Evolutionary conservation across 1,284 basidiomycete species (phyloP), one percentile per base, ranked within the genome.

Genomic region (Puccinia polysora): DNA sequence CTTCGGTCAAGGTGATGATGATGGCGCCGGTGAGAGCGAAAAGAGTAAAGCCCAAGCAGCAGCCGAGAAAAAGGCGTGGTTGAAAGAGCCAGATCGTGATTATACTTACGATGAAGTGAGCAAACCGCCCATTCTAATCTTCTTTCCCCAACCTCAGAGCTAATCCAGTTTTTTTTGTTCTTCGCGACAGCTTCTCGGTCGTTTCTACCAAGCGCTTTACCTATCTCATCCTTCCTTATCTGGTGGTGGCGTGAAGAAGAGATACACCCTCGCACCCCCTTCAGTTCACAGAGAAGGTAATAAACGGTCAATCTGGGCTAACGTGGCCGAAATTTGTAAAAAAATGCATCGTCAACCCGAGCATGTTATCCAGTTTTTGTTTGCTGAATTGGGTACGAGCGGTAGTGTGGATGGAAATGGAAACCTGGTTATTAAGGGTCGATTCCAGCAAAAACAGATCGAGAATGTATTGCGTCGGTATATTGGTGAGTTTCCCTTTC

Each of bases 271-370:
- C 77, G 91, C 93, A 0, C 96, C 95, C n/a, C 95, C 95, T 20
- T 89, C 89, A 74, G 89, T 98, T 65, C 87, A 90, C 78, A 86
- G 92, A 78, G 95, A 99, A 84, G 85, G 85, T 28, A 95, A 94
- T 82, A 97, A 98, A 82, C 95, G 95, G 83, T 89, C 92, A 52
- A 89, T 96, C 75, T 99, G 98, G 77, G 89, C 92, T 76, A 99
- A 99, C 81, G 86, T 98, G 74, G 87, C 88, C 76, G 95, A 99
- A 80, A 98, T 99, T 77, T 97, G 95, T 86, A 94, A 90, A 82
- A 87, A 91, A 67, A 97, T 99, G 93, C 95, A 97, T 83, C 86
- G 95, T 80, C 89, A 92, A 82, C 93, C 95, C n/a, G 96, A 98
- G 82, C 96, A 99, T 80, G 92, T 97, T 77, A 97, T 97, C 76